phyloP scores from a whole-genome alignment of 768 basidiomycete genomes.

The Mycena polygramma region DNA sequence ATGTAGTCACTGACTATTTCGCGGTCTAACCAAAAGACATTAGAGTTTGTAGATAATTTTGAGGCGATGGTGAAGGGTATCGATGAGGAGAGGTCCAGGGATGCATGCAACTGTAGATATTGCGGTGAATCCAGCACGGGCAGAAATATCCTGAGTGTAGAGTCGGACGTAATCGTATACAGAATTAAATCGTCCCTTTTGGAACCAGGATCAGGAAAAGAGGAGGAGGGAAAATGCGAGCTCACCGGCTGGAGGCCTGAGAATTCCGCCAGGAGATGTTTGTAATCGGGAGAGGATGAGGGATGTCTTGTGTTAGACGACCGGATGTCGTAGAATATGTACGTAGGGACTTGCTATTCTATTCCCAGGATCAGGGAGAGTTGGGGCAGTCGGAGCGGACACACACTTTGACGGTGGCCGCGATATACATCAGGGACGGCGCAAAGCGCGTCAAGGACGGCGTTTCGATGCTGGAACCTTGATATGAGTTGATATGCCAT shows the following conservation, averaged over 20 bases:
- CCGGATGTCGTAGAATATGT: slow-evolving; percentile 83
- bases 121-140: slow-evolving; percentile 91
- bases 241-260: slow-evolving; percentile 75
- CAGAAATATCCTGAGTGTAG: slow-evolving; percentile 86
- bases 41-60: slow-evolving; percentile 54
- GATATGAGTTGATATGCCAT: slow-evolving; percentile 7
- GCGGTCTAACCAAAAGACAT: slow-evolving; percentile 79
- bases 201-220: not conserved
- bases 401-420: slow-evolving; percentile 70
- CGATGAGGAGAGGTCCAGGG: slow-evolving; percentile 80
- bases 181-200: slow-evolving; percentile 80
- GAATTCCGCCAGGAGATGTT: slow-evolving; percentile 81
- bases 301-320: slow-evolving; percentile 73
- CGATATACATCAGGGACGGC: slow-evolving; percentile 84
- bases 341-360: slow-evolving; percentile 72
- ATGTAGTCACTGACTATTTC: slow-evolving; percentile 67
- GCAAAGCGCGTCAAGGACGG: slow-evolving; percentile 72
- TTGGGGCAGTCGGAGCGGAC: not conserved
- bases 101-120: slow-evolving; percentile 86
- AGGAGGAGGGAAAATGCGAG: slow-evolving; percentile 37
- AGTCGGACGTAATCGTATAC: slow-evolving; percentile 87
- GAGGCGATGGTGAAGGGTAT: slow-evolving; percentile 56
- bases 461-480: slow-evolving; percentile 56
- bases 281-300: slow-evolving; percentile 80
- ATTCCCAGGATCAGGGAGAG: slow-evolving; percentile 25